These are phyloP conservation scores for Colletotrichum viniferum DNA, from an alignment of 2,329 filamentous ascomycete species.

Conservation along the genomic window DNA sequence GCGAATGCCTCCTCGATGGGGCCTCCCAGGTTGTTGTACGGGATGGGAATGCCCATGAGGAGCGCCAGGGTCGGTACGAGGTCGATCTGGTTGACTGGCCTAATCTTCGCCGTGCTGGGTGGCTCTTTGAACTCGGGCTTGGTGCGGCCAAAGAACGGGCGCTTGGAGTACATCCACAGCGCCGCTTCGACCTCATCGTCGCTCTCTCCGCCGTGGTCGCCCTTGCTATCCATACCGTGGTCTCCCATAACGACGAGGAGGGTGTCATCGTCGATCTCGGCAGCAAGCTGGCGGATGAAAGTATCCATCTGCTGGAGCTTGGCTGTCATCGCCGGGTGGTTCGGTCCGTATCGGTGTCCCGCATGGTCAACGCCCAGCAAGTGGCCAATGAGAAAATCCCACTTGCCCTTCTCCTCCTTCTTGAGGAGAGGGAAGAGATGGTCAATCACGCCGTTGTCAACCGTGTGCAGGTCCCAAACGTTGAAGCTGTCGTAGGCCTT, in stretches of 20 bases:
- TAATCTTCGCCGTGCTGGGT: constrained; percentile 75
- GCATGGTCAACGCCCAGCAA: constrained; percentile 96
- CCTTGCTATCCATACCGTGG: constrained; percentile 97
- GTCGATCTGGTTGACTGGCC: constrained; percentile 86
- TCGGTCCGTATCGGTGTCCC: constrained; percentile 92
- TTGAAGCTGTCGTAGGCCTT: constrained; percentile 96
- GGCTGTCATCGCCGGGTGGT: constrained; percentile 87
- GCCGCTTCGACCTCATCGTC: constrained; percentile 95
- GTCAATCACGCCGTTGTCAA: constrained; percentile 92
- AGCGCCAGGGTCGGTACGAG: constrained; percentile 90
- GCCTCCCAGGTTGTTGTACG: constrained; percentile 91
- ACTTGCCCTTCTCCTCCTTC: constrained; percentile 67
- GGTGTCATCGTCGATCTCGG: constrained; percentile 80
- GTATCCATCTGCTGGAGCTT: constrained; percentile 92
- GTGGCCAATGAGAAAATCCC: constrained; percentile 96
- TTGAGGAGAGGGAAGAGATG: constrained; percentile 86
- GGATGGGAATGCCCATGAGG: constrained; percentile 88
- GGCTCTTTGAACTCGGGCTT: constrained; percentile 61
- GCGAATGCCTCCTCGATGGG: constrained; percentile 95
- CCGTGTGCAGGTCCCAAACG: constrained; percentile 95
- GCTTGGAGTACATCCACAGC: constrained; percentile 98
- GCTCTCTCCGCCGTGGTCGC: constrained; percentile 97
- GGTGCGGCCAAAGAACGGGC: constrained; percentile 80
- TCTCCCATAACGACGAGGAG: constrained; percentile 97
- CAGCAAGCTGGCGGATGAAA: constrained; percentile 75